phyloP scores from a whole-genome alignment of 116 monocot species.

The Trichopus zeylanicus region DNA sequence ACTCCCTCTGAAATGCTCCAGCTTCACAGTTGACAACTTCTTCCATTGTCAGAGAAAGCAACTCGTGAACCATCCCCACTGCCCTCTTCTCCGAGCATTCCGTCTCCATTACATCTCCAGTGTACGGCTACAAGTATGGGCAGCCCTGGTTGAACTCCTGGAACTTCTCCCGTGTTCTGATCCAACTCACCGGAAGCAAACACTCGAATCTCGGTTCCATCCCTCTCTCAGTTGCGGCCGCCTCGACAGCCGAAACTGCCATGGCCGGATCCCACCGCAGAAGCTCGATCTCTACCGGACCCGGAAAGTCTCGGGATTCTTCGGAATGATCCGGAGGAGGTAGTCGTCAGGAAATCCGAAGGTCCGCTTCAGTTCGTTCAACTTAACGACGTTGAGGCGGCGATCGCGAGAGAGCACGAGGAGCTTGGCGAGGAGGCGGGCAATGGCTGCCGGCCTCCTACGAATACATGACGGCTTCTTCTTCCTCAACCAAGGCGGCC shows the following conservation, averaged over 20 bases:
- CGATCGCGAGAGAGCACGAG: conserved; percentile 64
- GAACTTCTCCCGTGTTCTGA: conserved; percentile 40
- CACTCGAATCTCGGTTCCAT: conserved; percentile 35
- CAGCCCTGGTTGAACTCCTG: conserved; percentile 50
- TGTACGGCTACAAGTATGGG: conserved; percentile 65
- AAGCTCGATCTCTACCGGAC: conserved; percentile 72
- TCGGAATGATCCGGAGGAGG: conserved; percentile 43
- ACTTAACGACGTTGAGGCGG: conserved; percentile 54
- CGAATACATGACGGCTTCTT: conserved; percentile 21
- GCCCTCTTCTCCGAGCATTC: conserved; percentile 42
- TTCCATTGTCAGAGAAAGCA: conserved; percentile 81
- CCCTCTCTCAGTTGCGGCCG: conserved; percentile 9
- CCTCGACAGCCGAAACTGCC: conserved; percentile 52
- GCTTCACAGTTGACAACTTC: conserved; percentile 73
- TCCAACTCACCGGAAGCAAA: conserved; percentile 57
- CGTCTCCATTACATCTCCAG: conserved; percentile 12
- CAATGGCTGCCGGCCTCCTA: conserved; percentile 42
- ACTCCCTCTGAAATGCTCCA: conserved; percentile 79
- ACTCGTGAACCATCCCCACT: conserved; percentile 69
- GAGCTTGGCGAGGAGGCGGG: conserved; percentile 50
- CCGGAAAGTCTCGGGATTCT: conserved; percentile 49
- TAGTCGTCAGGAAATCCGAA: conserved; percentile 83
- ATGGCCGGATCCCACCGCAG: conserved; percentile 44
- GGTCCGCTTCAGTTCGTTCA: conserved; percentile 54
- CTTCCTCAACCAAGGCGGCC: conserved; percentile 59